These are phyloP conservation scores for Heritiera littoralis DNA, from an alignment of 345 rosid species.

Conservation along the genomic window DNA sequence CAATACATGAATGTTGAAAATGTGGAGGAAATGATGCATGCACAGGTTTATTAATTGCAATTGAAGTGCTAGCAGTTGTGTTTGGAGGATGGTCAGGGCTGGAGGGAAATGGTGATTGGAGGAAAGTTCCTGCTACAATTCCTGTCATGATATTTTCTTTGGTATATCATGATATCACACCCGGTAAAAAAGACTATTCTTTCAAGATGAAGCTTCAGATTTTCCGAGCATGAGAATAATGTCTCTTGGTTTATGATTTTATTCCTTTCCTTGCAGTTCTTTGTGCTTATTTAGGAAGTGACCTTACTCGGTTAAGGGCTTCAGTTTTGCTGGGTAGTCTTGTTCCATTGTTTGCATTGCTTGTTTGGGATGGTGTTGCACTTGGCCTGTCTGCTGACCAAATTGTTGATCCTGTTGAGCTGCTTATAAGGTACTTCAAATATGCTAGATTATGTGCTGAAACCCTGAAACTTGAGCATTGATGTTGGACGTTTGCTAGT, in stretches of 20 bases:
- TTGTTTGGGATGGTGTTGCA: conserved; percentile 60
- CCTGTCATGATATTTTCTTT: conserved; percentile 64
- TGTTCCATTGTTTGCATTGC: conserved; percentile 56
- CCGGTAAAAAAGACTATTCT: conserved; percentile 38
- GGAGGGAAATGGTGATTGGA: conserved; percentile 52
- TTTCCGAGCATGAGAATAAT: neutral
- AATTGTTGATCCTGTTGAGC: conserved; percentile 51
- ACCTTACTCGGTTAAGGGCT: conserved; percentile 47
- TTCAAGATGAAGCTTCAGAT: neutral
- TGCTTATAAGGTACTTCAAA: conserved; percentile 46
- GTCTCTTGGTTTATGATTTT: conserved; percentile 15
- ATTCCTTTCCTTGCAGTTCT: conserved; percentile 43
- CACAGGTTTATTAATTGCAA: conserved; percentile 54
- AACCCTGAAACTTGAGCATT: neutral
- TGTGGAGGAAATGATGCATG: conserved; percentile 19
- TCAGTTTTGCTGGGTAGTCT: conserved; percentile 57
- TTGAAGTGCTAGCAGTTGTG: conserved; percentile 47
- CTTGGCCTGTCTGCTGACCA: conserved; percentile 48
- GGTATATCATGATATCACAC: conserved; percentile 60
- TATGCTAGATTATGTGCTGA: neutral
- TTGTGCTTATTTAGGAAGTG: conserved; percentile 67
- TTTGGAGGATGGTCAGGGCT: conserved; percentile 58
- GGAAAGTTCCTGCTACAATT: conserved; percentile 52
- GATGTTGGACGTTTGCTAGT: neutral
- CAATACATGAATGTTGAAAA: neutral